Percentiles rank a stretch among this genome's conserved stretches.
phyloP scores from a whole-genome alignment of 441 rosid species.

The Gossypium gossypioides region DNA sequence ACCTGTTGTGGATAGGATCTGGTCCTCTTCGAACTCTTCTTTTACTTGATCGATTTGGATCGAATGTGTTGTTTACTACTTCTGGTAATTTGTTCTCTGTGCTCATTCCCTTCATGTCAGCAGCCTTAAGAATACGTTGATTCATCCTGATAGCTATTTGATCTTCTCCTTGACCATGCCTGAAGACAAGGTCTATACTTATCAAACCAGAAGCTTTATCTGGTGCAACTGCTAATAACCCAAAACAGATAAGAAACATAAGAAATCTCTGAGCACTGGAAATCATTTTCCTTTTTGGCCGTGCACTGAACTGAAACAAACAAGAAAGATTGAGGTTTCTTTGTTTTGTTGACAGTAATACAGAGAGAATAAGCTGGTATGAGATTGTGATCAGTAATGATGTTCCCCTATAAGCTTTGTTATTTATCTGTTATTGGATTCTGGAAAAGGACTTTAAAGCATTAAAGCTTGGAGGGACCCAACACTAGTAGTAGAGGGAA shows the following conservation, averaged over 20 bases:
- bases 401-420: slow-evolving; percentile 43
- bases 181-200: slow-evolving; percentile 25
- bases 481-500: slow-evolving; percentile 18
- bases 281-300: slow-evolving; percentile 31
- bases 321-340: slow-evolving; percentile 27
- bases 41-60: slow-evolving; percentile 59
- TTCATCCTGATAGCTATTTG: slow-evolving; percentile 17
- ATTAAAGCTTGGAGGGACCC: slow-evolving; percentile 51
- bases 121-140: slow-evolving; percentile 35
- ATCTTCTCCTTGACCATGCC: slow-evolving; percentile 24
- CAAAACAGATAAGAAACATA: slow-evolving; percentile 45
- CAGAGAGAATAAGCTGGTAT: slow-evolving; percentile 30
- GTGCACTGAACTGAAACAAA: neutral
- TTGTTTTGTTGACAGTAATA: slow-evolving; percentile 28
- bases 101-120: slow-evolving; percentile 23
- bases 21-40: slow-evolving; percentile 74
- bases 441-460: slow-evolving; percentile 48
- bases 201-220: slow-evolving; percentile 32
- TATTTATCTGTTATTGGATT: slow-evolving; percentile 51
- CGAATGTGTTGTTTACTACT: slow-evolving; percentile 23
- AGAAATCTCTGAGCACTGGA: slow-evolving; percentile 33
- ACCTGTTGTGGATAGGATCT: slow-evolving; percentile 90
- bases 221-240: slow-evolving; percentile 38
- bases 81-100: slow-evolving; percentile 27
- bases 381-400: slow-evolving; percentile 26